Conservation (phyloP, 768 basidiomycete species). For the Leccinum truebloodii region DNA sequence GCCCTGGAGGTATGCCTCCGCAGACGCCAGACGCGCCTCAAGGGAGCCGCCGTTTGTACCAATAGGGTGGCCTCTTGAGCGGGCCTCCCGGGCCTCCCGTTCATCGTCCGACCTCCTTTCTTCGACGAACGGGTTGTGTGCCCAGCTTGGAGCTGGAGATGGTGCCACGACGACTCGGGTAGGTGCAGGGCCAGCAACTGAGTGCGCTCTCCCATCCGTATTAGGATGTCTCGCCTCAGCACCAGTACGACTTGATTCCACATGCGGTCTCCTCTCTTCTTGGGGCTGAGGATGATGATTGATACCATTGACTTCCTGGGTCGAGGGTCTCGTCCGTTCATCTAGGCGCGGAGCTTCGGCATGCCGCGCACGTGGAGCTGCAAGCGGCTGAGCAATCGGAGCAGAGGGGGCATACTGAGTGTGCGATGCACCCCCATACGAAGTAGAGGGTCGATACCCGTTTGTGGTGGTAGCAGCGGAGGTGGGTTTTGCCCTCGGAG, state of each 20-base stretch:
- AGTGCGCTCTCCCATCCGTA: slow-evolving; percentile 27
- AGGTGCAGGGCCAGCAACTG: slow-evolving; percentile 35
- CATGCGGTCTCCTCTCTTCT: slow-evolving; percentile 17
- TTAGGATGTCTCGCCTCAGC: slow-evolving; percentile 9
- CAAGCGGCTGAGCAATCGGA: slow-evolving; percentile 18
- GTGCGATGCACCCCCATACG: slow-evolving; percentile 15
- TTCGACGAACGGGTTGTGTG: slow-evolving; percentile 31
- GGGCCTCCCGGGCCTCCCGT: slow-evolving; percentile 24
- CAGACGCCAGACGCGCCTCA: slow-evolving; percentile 32
- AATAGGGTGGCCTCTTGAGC: slow-evolving; percentile 12
- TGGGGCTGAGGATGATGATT: slow-evolving; percentile 9
- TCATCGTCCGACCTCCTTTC: slow-evolving; percentile 34
- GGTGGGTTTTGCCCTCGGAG: slow-evolving; percentile 20
- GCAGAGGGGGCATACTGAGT: slow-evolving; percentile 15
- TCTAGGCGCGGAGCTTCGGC: slow-evolving; percentile 25
- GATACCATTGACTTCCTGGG: slow-evolving; percentile 17
- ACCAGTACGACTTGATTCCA: slow-evolving; percentile 14
- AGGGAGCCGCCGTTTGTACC: slow-evolving; percentile 12
- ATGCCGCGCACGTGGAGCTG: slow-evolving; percentile 23
- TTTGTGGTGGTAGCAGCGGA: slow-evolving; percentile 8
- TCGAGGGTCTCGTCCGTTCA: slow-evolving; percentile 19
- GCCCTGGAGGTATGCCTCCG: slow-evolving; percentile 38
- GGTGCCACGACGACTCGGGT: slow-evolving; percentile 30
- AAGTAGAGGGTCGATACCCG: slow-evolving; percentile 13
- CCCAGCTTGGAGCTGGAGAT: slow-evolving; percentile 32